Evolutionary conservation across 2,329 filamentous ascomycete genomes (phyloP).

Genomic region (Hypomyces rosellus): DNA sequence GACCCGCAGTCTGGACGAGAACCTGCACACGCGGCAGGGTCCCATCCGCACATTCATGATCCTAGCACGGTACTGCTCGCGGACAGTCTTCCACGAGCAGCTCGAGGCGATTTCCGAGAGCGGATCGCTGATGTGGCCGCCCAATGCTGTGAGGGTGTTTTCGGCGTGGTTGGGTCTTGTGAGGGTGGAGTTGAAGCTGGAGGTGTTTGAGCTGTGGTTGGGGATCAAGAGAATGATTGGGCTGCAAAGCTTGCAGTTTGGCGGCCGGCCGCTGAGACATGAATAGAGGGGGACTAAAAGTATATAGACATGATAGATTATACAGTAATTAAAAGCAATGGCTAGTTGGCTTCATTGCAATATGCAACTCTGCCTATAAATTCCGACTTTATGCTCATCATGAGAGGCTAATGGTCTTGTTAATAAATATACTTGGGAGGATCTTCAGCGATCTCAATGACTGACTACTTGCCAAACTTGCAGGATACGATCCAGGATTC

Average conservation of each 20-base stretch:
- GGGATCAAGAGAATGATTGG: conserved; percentile 44
- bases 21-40: conserved; percentile 65
- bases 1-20: conserved; percentile 89
- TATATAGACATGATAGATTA: conserved; percentile 9
- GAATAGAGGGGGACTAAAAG: not conserved
- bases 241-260: conserved; percentile 22
- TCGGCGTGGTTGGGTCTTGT: conserved; percentile 53
- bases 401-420: too few species aligned
- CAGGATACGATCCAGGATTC: not conserved
- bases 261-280: conserved; percentile 17
- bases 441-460: too few species aligned
- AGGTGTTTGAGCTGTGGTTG: conserved; percentile 58
- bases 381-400: too few species aligned
- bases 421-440: too few species aligned
- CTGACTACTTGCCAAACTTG: too few species aligned
- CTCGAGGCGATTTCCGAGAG: conserved; percentile 48
- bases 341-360: too few species aligned
- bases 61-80: conserved; percentile 60
- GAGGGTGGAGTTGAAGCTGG: conserved; percentile 56
- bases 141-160: conserved; percentile 48
- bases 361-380: too few species aligned
- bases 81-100: conserved; percentile 59
- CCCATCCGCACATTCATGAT: conserved; percentile 62
- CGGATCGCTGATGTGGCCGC: conserved; percentile 53
- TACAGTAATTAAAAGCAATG: conserved; percentile 1